Evolutionary conservation across 345 rosid genomes (phyloP).

Genomic region (Barbarea vulgaris): DNA sequence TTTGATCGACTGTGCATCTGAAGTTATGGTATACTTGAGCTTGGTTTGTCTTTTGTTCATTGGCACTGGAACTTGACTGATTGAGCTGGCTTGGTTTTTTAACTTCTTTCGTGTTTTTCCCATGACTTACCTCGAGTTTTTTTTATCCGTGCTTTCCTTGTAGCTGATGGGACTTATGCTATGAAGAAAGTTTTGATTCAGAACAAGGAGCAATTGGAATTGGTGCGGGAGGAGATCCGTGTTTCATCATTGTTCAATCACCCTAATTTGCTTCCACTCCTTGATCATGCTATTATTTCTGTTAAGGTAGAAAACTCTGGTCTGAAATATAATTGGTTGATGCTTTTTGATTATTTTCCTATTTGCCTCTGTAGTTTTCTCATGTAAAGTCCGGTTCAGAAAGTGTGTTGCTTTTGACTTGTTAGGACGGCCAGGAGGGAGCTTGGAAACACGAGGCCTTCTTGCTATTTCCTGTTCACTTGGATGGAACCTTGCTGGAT

Average conservation of each 20-base stretch:
- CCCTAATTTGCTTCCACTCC: slow-evolving; percentile 88
- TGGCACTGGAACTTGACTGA: background rate
- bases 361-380: background rate
- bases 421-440: slow-evolving; percentile 76
- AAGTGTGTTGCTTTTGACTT: slow-evolving; percentile 31
- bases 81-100: slow-evolving; percentile 7
- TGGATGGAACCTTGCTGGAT: slow-evolving; percentile 95
- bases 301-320: slow-evolving; percentile 60
- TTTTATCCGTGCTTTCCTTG: slow-evolving; percentile 11
- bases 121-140: background rate
- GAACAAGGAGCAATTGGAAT: slow-evolving; percentile 78
- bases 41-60: slow-evolving; percentile 9
- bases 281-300: slow-evolving; percentile 91
- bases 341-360: background rate
- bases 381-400: slow-evolving; percentile 3
- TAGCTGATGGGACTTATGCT: slow-evolving; percentile 91
- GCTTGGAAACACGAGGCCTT: slow-evolving; percentile 92
- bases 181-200: slow-evolving; percentile 98
- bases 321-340: slow-evolving; percentile 6
- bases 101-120: background rate
- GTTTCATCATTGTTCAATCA: slow-evolving; percentile 90
- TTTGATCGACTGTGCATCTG: background rate
- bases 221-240: slow-evolving; percentile 92
- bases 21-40: slow-evolving; percentile 1
- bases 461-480: slow-evolving; percentile 92